A percentile compares a stretch with the other conserved stretches of the same genome.
Evolutionary conservation across 129 eudicot species (phyloP).

Genomic region (Logfia minima): DNA sequence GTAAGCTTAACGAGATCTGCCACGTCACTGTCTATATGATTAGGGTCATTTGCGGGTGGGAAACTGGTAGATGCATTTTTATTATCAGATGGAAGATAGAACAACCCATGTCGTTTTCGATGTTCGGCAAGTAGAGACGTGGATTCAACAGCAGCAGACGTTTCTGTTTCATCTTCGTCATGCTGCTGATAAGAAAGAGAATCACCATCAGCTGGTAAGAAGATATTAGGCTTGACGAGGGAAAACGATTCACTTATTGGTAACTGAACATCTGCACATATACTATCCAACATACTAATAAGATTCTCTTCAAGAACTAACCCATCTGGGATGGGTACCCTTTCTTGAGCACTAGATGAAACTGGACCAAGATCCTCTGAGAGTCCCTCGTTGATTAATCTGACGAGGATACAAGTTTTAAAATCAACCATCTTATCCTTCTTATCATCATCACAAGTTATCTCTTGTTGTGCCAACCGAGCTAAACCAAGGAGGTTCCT

Average conservation of each 20-base stretch:
- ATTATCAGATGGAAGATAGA: constrained; percentile 74
- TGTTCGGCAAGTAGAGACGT: constrained; percentile 78
- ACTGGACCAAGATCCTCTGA: constrained; percentile 92
- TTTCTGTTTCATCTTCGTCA: constrained; percentile 57
- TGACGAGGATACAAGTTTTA: constrained; percentile 42
- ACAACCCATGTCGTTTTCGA: constrained; percentile 78
- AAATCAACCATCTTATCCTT: constrained; percentile 37
- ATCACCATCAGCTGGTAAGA: constrained; percentile 30
- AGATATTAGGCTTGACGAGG: constrained; percentile 40
- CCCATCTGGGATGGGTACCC: constrained; percentile 76
- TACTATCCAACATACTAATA: constrained; percentile 45
- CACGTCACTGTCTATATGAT: constrained; percentile 38
- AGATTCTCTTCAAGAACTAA: constrained; percentile 70
- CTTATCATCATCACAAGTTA: constrained; percentile 38
- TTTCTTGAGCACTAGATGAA: constrained; percentile 68
- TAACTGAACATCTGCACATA: constrained; percentile 61
- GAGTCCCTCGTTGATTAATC: constrained; percentile 48
- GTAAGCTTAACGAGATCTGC: constrained; percentile 84
- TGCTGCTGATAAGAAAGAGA: constrained; percentile 17
- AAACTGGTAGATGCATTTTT: constrained; percentile 47
- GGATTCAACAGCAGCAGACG: constrained; percentile 48
- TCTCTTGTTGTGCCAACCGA: constrained; percentile 48
- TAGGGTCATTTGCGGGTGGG: constrained; percentile 83
- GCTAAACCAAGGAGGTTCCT: constrained; percentile 68
- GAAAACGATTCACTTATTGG: constrained; percentile 54